Percentiles rank a stretch among this genome's conserved stretches.
Conservation (phyloP, 2,329 filamentous ascomycete species). For the Diaporthe sp. region DNA sequence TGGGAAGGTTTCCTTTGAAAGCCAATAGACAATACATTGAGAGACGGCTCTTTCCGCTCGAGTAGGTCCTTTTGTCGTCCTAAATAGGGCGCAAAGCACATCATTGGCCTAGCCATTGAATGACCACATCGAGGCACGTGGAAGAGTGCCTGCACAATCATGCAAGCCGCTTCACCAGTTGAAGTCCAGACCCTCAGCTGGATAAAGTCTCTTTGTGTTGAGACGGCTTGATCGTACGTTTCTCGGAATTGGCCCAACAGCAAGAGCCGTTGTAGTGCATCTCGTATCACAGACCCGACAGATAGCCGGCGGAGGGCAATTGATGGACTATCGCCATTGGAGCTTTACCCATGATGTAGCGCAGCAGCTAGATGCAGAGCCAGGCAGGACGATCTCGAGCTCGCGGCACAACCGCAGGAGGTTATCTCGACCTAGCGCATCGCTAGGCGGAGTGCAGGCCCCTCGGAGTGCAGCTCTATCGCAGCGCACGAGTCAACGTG, state of each 20-base stretch:
- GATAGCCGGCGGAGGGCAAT: neutral
- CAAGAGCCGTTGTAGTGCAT: neutral
- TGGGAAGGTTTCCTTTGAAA: neutral
- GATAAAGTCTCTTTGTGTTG: neutral
- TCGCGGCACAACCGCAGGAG: neutral
- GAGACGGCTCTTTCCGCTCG: neutral
- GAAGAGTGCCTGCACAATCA: neutral
- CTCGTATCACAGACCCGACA: neutral
- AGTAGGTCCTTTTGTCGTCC: too few species aligned
- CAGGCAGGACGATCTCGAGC: neutral
- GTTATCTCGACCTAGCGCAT: constrained; percentile 7
- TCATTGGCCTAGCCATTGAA: neutral
- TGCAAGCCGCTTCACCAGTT: too few species aligned
- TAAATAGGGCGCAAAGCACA: too few species aligned
- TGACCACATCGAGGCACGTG: neutral
- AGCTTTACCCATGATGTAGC: neutral
- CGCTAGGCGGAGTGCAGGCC: constrained; percentile 5
- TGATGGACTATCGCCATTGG: neutral
- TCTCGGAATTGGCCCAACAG: neutral
- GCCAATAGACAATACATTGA: neutral
- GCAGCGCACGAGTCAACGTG: neutral
- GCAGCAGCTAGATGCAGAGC: neutral
- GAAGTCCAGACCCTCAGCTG: neutral
- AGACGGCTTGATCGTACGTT: neutral
- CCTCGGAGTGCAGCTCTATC: neutral